Base-by-base conservation (phyloP, 2,329 filamentous ascomycete genomes). In the Venturiaceae sp. region DNA sequence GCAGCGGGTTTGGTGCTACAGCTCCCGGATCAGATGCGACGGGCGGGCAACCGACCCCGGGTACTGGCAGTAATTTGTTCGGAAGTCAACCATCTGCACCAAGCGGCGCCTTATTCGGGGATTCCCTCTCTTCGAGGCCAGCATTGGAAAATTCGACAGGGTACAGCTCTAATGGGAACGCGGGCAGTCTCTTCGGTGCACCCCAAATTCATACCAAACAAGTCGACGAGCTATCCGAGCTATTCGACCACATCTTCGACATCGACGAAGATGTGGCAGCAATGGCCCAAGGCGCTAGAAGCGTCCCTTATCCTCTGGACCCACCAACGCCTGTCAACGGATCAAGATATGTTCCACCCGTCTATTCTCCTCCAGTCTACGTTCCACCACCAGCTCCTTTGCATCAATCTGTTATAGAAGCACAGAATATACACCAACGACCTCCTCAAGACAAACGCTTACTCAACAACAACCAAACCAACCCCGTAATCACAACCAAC, bases 171-270 rank as follows among this genome's bases (percentile, higher is more conserved):
- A n/a, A 6, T 41, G 19, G n/a, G 13, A 28, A 7, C 30, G 3
- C 16, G 3, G 33, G 16, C n/a, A 7, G 8, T 7, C 36, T 56
- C 32, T 56, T 44, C 8, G 33, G 53, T 34, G 7, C 28, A 7
- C 11, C 53, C 5, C 7, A 5, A 4, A 23, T 44, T 9, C 19
- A 56, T n/a, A n/a, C 28, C n/a, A 44, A 37, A 14, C 5, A 37
- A 8, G 36, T 56, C 3, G 34, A 39, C 41, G 53, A 56, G 16
- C 11, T 56, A 33, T n/a, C 32, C 4, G 53, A 56, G 13, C 9
- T 56, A 7, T 44, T 41, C 41, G 53, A 41, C 36, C 53, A 56
- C 21, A 41, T 56, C 19, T 41, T 56, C 21, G 53, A 56, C 21
- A 14, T 53, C 21, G 32, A 44, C 41, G 33, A 56, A 9, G 53